Evolutionary conservation across 148 eudicot species (phyloP).

Genomic region (Euryodendron excelsum): DNA sequence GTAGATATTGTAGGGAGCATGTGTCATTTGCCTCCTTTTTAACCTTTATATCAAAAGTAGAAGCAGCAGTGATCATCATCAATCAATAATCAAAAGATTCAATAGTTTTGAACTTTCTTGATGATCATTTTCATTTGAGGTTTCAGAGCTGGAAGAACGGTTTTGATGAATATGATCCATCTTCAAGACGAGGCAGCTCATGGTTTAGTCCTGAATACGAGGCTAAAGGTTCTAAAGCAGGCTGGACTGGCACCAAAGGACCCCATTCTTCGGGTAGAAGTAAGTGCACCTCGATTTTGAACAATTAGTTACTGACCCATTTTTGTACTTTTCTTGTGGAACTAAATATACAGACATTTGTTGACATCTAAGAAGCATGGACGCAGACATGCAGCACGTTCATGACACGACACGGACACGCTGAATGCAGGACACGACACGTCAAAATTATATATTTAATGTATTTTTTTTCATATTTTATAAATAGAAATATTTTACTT

Average conservation of each 20-base stretch:
- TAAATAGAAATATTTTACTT: too few relatives aligned
- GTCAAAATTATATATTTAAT: too few relatives aligned
- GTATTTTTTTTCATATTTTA: too few relatives aligned
- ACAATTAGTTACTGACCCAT: not conserved
- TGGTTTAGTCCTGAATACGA: slow-evolving; percentile 46
- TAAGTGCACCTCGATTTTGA: slow-evolving; percentile 27
- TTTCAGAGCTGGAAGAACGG: slow-evolving; percentile 52
- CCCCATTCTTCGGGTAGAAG: slow-evolving; percentile 33
- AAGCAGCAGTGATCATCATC: not conserved
- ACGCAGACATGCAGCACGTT: too few relatives aligned
- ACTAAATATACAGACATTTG: not conserved
- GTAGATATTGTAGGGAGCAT: too few relatives aligned
- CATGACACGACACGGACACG: too few relatives aligned
- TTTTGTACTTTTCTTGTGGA: not conserved
- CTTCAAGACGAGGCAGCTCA: slow-evolving; percentile 41
- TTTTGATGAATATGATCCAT: slow-evolving; percentile 33
- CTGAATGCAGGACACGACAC: too few relatives aligned
- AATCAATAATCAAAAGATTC: not conserved
- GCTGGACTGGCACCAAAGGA: slow-evolving; percentile 27
- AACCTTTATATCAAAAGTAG: not conserved
- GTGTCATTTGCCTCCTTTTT: too few relatives aligned
- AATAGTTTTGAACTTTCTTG: slow-evolving; percentile 9
- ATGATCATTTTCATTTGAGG: slow-evolving; percentile 4
- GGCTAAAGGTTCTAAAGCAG: slow-evolving; percentile 33
- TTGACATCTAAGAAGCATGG: too few relatives aligned